Conservation (phyloP, 495 filamentous ascomycete species). For the Aspergillus cristatus region DNA sequence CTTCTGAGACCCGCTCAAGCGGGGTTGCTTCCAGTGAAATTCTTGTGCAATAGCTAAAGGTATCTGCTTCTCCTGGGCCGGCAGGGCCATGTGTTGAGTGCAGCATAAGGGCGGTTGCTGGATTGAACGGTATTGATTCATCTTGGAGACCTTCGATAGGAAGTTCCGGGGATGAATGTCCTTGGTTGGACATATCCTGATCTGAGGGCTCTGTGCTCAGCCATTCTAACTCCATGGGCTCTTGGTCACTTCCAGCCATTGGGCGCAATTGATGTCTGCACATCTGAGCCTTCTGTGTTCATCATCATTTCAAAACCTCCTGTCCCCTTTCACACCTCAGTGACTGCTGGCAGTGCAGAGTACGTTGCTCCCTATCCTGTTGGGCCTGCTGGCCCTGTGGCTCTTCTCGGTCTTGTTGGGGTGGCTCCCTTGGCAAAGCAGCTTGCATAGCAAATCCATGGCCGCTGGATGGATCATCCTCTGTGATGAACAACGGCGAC, state of each 20-base stretch:
- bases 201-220: too few relatives aligned
- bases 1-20: background rate
- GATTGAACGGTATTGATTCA: too few relatives aligned
- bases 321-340: background rate
- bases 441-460: background rate
- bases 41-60: conserved; percentile 2
- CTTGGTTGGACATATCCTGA: too few relatives aligned
- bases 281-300: background rate
- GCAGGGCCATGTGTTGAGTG: too few relatives aligned
- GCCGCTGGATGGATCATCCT: background rate
- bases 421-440: too few relatives aligned
- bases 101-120: too few relatives aligned
- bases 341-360: background rate
- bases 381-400: background rate
- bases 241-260: too few relatives aligned
- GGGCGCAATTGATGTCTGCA: background rate
- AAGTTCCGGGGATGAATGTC: too few relatives aligned
- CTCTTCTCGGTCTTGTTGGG: too few relatives aligned
- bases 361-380: background rate
- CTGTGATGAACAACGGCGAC: conserved; percentile 2
- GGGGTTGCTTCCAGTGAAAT: conserved; percentile 1
- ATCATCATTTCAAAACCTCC: background rate
- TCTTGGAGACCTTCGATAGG: too few relatives aligned
- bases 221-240: too few relatives aligned
- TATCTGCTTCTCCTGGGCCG: background rate